These are phyloP conservation scores for Globisporangium spinosum DNA, from an alignment of 352 stramenopile species.

Conservation along the genomic window DNA sequence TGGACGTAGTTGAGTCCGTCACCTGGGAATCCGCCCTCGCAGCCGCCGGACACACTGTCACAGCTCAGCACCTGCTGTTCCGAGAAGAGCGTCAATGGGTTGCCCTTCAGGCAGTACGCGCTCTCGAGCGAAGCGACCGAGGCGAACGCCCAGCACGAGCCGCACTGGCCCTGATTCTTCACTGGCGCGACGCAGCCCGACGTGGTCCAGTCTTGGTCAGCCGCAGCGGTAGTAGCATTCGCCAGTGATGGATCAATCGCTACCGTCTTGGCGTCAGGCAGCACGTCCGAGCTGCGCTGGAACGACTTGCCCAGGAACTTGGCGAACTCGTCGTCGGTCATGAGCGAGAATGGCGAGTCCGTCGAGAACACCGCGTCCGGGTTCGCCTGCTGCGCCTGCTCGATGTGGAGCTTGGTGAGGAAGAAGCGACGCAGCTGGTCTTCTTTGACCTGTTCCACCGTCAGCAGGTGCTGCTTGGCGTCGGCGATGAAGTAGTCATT, in stretches of 20 bases:
- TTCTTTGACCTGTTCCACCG: constrained; percentile 18
- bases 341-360: constrained; percentile 66
- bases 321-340: constrained; percentile 68
- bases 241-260: neutral
- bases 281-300: constrained; percentile 16
- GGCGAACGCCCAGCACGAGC: constrained; percentile 98
- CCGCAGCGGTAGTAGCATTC: constrained; percentile 17
- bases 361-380: constrained; percentile 60
- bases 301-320: constrained; percentile 47
- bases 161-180: constrained; percentile 96
- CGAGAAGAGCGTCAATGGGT: constrained; percentile 75
- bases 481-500: constrained; percentile 33
- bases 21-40: constrained; percentile 85
- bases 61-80: constrained; percentile 94
- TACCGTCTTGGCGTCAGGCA: neutral
- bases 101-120: constrained; percentile 78
- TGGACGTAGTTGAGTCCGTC: constrained; percentile 90
- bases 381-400: constrained; percentile 44
- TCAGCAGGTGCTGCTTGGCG: constrained; percentile 13
- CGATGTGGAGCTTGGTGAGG: constrained; percentile 57
- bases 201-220: constrained; percentile 56
- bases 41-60: constrained; percentile 79
- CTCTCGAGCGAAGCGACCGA: constrained; percentile 90
- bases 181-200: constrained; percentile 61
- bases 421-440: constrained; percentile 60